A percentile compares a stretch with the other conserved stretches of the same genome.
Evolutionary conservation across 1,284 basidiomycete species (phyloP).

Genomic region (Apiotrichum domesticum): DNA sequence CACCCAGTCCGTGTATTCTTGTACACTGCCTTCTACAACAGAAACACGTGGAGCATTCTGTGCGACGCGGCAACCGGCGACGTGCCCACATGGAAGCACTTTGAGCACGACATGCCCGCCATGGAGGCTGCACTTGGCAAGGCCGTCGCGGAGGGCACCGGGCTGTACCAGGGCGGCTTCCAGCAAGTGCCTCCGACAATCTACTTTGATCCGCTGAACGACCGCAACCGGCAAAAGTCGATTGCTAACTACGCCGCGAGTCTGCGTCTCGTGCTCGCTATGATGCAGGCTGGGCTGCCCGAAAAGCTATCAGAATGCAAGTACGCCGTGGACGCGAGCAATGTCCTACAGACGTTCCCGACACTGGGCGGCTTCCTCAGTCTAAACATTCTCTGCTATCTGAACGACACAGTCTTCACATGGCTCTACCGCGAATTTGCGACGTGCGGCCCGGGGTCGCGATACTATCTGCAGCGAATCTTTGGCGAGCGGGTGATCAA

Average conservation of each 20-base stretch:
- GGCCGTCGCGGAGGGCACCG: slow-evolving; percentile 15
- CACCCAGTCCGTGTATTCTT: slow-evolving; percentile 29
- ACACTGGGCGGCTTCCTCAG: slow-evolving; percentile 29
- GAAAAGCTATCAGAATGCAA: slow-evolving; percentile 10
- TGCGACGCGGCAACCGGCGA: slow-evolving; percentile 14
- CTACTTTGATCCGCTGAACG: slow-evolving; percentile 16
- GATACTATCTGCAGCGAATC: slow-evolving; percentile 20
- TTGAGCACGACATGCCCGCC: slow-evolving; percentile 11
- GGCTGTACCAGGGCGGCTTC: slow-evolving; percentile 26
- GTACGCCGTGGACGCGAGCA: slow-evolving; percentile 29
- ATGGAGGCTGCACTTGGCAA: slow-evolving; percentile 22
- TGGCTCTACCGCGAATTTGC: slow-evolving; percentile 28
- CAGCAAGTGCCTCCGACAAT: slow-evolving; percentile 33
- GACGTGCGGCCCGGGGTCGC: slow-evolving; percentile 28
- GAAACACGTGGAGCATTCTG: slow-evolving; percentile 21
- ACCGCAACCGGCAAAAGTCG: slow-evolving; percentile 7
- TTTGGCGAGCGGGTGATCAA: slow-evolving; percentile 25
- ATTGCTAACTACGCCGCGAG: slow-evolving; percentile 25
- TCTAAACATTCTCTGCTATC: slow-evolving; percentile 22
- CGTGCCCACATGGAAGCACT: slow-evolving; percentile 18
- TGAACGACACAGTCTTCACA: slow-evolving; percentile 21
- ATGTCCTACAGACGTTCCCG: slow-evolving; percentile 23
- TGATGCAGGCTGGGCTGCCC: slow-evolving; percentile 26
- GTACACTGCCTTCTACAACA: slow-evolving; percentile 26
- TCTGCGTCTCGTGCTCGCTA: slow-evolving; percentile 22